A percentile compares a stretch with the other conserved stretches of the same genome.
phyloP scores from a whole-genome alignment of 1,139 yeast genomes.

The Debaryomyces singareniensis region DNA sequence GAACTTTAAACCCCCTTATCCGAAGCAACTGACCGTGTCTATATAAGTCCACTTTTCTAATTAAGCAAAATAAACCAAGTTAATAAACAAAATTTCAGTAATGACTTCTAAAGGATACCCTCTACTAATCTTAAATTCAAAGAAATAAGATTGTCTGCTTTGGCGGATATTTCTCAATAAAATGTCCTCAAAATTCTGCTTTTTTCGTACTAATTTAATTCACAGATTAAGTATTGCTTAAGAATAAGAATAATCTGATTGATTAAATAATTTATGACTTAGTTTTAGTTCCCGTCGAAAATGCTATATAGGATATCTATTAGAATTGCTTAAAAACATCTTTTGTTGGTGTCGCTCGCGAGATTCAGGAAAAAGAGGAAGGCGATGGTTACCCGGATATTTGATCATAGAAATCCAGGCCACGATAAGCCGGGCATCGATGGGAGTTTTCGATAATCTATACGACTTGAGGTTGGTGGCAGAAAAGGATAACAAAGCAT shows the following conservation, averaged over 20 bases:
- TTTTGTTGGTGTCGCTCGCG: conserved; percentile 5
- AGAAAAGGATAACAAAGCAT: conserved; percentile 47
- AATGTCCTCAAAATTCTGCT: neutral
- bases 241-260: conserved; percentile 3
- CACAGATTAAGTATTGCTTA: conserved; percentile 1
- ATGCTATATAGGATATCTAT: neutral
- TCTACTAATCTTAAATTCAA: neutral
- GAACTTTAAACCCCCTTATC: neutral
- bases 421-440: neutral
- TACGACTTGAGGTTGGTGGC: conserved; percentile 56
- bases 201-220: conserved; percentile 1
- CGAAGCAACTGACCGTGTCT: too few relatives aligned
- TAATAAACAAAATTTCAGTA: neutral
- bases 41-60: too few relatives aligned
- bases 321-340: conserved; percentile 3
- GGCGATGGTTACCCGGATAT: conserved; percentile 4
- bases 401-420: neutral
- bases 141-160: neutral
- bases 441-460: conserved; percentile 36
- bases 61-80: neutral
- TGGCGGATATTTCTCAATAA: neutral
- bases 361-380: conserved; percentile 2
- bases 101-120: neutral
- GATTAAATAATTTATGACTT: conserved; percentile 3
- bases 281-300: neutral